Conservation (phyloP, 225 moss, liverwort and hornwort genomes). For the Marchantia paleacea region DNA sequence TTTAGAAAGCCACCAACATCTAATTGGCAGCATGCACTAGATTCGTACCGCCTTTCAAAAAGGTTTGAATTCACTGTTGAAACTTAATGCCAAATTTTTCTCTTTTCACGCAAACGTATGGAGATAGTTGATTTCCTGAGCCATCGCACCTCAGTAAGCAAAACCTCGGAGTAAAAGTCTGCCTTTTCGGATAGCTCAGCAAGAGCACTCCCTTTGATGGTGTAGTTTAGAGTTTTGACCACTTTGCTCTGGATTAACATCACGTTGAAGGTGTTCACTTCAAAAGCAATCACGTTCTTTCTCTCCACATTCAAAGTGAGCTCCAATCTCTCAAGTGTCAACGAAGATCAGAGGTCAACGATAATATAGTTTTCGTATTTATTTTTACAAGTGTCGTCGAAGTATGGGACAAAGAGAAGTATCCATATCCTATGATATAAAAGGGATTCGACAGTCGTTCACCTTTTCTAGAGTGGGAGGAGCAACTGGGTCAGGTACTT, state of each 20-base stretch:
- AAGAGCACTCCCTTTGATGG: slow-evolving; percentile 65
- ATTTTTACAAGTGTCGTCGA: not conserved
- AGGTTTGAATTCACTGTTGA: not conserved
- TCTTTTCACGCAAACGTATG: not conserved
- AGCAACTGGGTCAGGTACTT: slow-evolving; percentile 73
- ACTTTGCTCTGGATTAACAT: slow-evolving; percentile 61
- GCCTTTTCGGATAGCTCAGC: slow-evolving; percentile 58
- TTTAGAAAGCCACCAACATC: not conserved
- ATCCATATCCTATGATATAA: too few relatives aligned
- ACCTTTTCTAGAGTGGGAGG: slow-evolving; percentile 93
- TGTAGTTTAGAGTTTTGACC: slow-evolving; percentile 70
- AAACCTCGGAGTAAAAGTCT: slow-evolving; percentile 43
- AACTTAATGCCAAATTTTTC: not conserved
- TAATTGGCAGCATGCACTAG: not conserved
- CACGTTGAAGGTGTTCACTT: not conserved
- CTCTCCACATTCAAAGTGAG: not conserved
- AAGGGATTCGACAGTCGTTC: not conserved
- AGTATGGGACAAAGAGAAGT: not conserved
- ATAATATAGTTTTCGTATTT: not conserved
- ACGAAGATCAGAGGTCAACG: not conserved
- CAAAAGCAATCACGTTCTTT: not conserved
- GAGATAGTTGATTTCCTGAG: not conserved
- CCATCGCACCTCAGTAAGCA: slow-evolving; percentile 43
- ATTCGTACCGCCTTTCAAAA: not conserved
- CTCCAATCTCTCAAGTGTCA: not conserved